Percentiles rank a stretch among this genome's conserved stretches.
These are phyloP conservation scores for Suillus placidus DNA, from an alignment of 768 basidiomycete genomes.

Conservation along the genomic window DNA sequence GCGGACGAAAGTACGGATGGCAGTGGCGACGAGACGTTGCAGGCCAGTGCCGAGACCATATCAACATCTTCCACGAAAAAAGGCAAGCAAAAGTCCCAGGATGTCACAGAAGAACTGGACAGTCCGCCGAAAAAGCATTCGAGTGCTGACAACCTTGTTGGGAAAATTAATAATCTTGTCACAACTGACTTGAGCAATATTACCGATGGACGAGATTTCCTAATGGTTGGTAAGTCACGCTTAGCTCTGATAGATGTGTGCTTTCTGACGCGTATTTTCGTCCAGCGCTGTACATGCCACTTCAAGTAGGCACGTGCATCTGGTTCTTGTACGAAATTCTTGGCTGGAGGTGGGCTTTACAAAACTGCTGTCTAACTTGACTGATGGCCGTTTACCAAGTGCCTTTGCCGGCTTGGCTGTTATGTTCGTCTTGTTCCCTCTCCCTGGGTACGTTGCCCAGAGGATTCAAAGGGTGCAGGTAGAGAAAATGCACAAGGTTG, in stretches of 20 bases:
- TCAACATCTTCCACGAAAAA: conserved; percentile 4
- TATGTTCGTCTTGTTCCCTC: conserved; percentile 55
- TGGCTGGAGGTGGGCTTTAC: conserved; percentile 40
- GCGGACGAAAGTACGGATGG: conserved; percentile 12
- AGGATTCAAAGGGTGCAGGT: conserved; percentile 49
- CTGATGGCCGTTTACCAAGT: conserved; percentile 8
- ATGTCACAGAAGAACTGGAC: conserved; percentile 1
- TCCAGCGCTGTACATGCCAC: conserved; percentile 14
- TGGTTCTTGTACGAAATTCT: conserved; percentile 49
- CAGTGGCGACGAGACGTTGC: conserved; percentile 9
- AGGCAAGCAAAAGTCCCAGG: conserved; percentile 10
- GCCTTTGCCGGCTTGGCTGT: conserved; percentile 59
- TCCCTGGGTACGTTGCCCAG: conserved; percentile 60
- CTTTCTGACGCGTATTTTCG: not conserved
- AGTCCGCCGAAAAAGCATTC: conserved; percentile 4
- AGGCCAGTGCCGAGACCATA: conserved; percentile 1
- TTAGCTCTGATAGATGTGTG: not conserved
- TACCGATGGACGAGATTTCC: conserved; percentile 22
- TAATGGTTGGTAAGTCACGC: conserved; percentile 12
- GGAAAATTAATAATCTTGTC: conserved; percentile 78
- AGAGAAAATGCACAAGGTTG: conserved; percentile 49
- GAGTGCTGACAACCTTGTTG: conserved; percentile 55
- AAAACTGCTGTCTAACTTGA: not conserved
- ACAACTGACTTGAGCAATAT: conserved; percentile 43
- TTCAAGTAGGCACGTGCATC: conserved; percentile 33